Base-by-base conservation (phyloP, 2,329 filamentous ascomycete species). In the Hymenoscyphus fructigenus region DNA sequence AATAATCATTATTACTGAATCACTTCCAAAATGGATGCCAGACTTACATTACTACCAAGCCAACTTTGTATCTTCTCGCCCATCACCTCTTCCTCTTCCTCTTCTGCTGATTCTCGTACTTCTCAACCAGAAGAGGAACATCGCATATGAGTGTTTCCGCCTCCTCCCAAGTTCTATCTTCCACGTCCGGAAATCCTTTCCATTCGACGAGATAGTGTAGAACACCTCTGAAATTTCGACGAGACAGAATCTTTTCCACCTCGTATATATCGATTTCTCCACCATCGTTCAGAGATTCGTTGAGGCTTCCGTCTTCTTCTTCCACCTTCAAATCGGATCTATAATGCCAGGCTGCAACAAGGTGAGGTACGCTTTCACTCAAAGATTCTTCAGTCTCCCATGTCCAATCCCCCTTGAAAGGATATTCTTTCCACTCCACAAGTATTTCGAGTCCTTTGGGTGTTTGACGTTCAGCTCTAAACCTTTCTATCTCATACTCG, bases 161-260 rank as follows among this genome's bases (percentile, higher is more conserved):
- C 2, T 66, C 66, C 32, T 71, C 69, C 69, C 69, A 71, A 15
- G 69, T 71, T 34, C 67, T 64, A 55, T 70, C 68, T 20, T 69
- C 32, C 17, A 62, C 20, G 12, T 60, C n/a, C 20, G 58, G 53
- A 57, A 66, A 71, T 15, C 68, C 68, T 34, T 68, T 55, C 69
- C 69, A 70, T 26, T 68, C 63, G 26, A 70, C 68, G 12, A 69
- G 57, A 50, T 69, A 70, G 57, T 67, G 64, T 3, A 47, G 28
- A 7, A 65, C 44, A 2, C 64, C 64, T 10, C 66, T 68, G 32
- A 60, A 55, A n/a, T 62, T 69, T 32, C 57, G 56, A 53, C 65
- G 64, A 2, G 29, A 53, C 12, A 71, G 10, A 38, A 71, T 70
- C 53, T 64, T 66, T 60, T 71, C 66, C 1, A 66, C 60, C 32